These are phyloP conservation scores for Eucalyptus grandis DNA, from an alignment of 345 rosid genomes.

Conservation along the genomic window DNA sequence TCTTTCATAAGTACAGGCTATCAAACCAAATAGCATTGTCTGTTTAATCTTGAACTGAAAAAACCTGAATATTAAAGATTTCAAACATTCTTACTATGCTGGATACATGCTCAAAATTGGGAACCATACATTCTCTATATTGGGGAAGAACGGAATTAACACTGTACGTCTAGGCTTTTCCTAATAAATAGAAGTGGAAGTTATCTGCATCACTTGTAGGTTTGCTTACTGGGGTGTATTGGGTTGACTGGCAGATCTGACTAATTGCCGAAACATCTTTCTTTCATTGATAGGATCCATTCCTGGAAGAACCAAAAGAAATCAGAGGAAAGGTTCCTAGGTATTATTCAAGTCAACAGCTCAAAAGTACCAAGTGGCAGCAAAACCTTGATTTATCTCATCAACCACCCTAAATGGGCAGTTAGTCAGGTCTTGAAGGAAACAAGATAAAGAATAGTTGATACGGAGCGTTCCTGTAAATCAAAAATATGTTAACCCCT, in stretches of 20 bases:
- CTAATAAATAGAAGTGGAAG: not conserved
- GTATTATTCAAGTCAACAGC: not conserved
- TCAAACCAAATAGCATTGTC: not conserved
- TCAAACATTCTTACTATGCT: not conserved
- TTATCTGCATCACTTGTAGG: not conserved
- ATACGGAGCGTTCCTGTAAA: constrained; percentile 73
- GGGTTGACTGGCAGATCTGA: constrained; percentile 88
- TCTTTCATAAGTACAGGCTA: not conserved
- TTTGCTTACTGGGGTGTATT: constrained; percentile 84
- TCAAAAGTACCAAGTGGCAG: not conserved
- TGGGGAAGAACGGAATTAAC: not conserved
- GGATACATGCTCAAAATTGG: not conserved
- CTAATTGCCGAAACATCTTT: constrained; percentile 97
- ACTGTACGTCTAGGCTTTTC: not conserved
- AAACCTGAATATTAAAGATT: not conserved
- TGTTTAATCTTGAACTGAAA: not conserved
- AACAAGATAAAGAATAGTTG: constrained; percentile 91
- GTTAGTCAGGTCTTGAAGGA: constrained; percentile 97
- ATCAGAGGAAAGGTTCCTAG: not conserved
- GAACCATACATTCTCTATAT: not conserved
- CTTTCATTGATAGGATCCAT: constrained; percentile 97
- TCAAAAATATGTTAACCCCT: not conserved
- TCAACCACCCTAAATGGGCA: constrained; percentile 98
- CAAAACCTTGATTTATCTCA: constrained; percentile 91
- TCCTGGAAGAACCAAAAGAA: constrained; percentile 28